These are phyloP conservation scores for Euphorbia tirucalli DNA, from an alignment of 345 rosid species.

Conservation along the genomic window DNA sequence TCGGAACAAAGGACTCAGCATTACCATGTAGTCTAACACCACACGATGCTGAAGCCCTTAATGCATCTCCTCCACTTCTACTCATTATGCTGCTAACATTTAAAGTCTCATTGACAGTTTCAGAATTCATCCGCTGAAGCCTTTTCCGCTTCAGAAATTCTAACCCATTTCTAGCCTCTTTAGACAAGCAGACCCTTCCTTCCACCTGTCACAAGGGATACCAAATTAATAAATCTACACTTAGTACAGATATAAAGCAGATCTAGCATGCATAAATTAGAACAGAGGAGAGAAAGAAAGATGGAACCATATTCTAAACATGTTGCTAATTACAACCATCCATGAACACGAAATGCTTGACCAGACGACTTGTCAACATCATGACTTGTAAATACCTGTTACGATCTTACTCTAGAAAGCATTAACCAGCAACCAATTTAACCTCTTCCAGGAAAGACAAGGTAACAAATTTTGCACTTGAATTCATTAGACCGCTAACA, in stretches of 20 bases:
- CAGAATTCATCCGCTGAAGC: conserved; percentile 72
- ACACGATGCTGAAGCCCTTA: conserved; percentile 72
- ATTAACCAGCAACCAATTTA: not conserved
- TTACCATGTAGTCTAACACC: conserved; percentile 67
- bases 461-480: not conserved
- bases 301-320: not conserved
- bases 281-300: not conserved
- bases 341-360: not conserved
- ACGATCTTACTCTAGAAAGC: not conserved
- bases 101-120: conserved; percentile 36
- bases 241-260: not conserved
- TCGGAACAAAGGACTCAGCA: conserved; percentile 33
- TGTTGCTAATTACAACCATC: not conserved
- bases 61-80: conserved; percentile 88
- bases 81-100: conserved; percentile 45
- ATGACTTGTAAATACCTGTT: not conserved
- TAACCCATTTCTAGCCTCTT: conserved; percentile 66
- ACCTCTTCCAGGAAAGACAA: not conserved
- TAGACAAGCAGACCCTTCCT: conserved; percentile 73
- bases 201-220: conserved; percentile 66
- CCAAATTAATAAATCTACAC: not conserved
- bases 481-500: not conserved
- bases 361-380: not conserved
- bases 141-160: conserved; percentile 81
- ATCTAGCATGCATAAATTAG: not conserved